phyloP scores from a whole-genome alignment of 73 alveolate genomes.

The Uronychia setigera region DNA sequence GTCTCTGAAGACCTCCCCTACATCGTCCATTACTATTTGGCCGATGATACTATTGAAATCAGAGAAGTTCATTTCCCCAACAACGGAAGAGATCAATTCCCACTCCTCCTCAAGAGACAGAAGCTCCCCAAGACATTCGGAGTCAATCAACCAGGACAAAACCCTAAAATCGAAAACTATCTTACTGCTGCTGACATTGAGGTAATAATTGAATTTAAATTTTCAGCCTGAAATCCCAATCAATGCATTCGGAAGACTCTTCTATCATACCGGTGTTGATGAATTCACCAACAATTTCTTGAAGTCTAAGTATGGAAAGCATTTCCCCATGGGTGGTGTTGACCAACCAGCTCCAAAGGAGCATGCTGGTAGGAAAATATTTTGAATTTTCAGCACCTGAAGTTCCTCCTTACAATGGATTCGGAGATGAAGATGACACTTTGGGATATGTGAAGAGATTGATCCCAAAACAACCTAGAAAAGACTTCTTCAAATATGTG shows the following conservation, averaged over 20 bases:
- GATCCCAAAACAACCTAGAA: slow-evolving; percentile 84
- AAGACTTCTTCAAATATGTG: slow-evolving; percentile 95
- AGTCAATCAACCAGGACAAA: slow-evolving; percentile 91
- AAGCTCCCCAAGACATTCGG: slow-evolving; percentile 90
- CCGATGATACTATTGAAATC: slow-evolving; percentile 96
- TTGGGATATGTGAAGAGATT: slow-evolving; percentile 87
- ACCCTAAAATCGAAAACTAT: slow-evolving; percentile 78
- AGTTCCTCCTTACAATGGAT: slow-evolving; percentile 97
- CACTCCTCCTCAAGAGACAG: slow-evolving; percentile 86
- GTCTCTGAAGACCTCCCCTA: slow-evolving; percentile 80
- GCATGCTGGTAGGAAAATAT: slow-evolving; percentile 15
- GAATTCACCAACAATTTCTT: slow-evolving; percentile 87
- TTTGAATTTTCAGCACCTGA: neutral
- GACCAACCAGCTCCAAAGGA: slow-evolving; percentile 80
- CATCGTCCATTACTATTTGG: slow-evolving; percentile 90
- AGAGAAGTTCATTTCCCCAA: slow-evolving; percentile 90
- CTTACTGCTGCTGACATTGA: slow-evolving; percentile 84
- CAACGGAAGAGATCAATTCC: slow-evolving; percentile 93
- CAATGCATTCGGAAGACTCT: slow-evolving; percentile 84
- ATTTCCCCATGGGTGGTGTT: slow-evolving; percentile 86
- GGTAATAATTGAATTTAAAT: slow-evolving; percentile 29
- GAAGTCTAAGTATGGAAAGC: slow-evolving; percentile 74
- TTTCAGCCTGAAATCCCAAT: slow-evolving; percentile 46
- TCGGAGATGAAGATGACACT: slow-evolving; percentile 96
- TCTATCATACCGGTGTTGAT: slow-evolving; percentile 88